Percentiles rank a stretch among this genome's conserved stretches.
Evolutionary conservation across 306 rosid species (phyloP).

Genomic region (Quercus gilva): DNA sequence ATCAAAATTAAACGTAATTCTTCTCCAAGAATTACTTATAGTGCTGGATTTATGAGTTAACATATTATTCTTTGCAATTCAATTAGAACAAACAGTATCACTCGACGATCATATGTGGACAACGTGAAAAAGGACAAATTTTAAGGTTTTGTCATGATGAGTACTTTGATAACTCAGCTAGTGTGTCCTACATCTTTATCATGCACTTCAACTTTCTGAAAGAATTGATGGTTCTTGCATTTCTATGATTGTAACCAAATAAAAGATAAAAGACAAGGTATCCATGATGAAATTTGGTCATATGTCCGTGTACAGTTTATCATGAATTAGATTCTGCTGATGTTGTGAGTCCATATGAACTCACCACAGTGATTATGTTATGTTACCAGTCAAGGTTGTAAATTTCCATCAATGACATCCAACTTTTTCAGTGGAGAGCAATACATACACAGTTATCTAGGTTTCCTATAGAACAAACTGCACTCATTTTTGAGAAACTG

Average conservation of each 20-base stretch:
- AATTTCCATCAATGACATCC: slow-evolving; percentile 27
- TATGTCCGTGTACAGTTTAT: slow-evolving; percentile 38
- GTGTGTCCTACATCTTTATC: slow-evolving; percentile 69
- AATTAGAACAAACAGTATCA: slow-evolving; percentile 47
- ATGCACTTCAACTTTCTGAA: slow-evolving; percentile 44
- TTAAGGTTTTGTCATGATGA: slow-evolving; percentile 93
- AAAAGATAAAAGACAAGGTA: slow-evolving; percentile 49
- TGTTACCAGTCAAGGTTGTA: neutral
- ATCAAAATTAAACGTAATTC: neutral
- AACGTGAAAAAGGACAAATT: slow-evolving; percentile 90
- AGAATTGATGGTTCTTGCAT: slow-evolving; percentile 50
- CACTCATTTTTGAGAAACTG: slow-evolving; percentile 21
- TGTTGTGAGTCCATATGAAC: slow-evolving; percentile 11
- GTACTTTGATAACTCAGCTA: slow-evolving; percentile 49
- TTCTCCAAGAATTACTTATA: neutral
- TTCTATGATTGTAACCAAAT: slow-evolving; percentile 48
- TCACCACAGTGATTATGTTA: neutral
- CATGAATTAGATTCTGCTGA: neutral
- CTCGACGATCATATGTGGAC: slow-evolving; percentile 61
- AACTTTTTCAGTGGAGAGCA: slow-evolving; percentile 9
- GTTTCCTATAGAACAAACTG: slow-evolving; percentile 12
- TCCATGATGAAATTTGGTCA: slow-evolving; percentile 40
- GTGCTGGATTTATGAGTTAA: slow-evolving; percentile 6
- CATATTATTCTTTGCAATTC: slow-evolving; percentile 29
- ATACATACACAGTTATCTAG: neutral